Evolutionary conservation across 2,329 filamentous ascomycete genomes (phyloP).

Genomic region (Purpureocillium lavendulum): DNA sequence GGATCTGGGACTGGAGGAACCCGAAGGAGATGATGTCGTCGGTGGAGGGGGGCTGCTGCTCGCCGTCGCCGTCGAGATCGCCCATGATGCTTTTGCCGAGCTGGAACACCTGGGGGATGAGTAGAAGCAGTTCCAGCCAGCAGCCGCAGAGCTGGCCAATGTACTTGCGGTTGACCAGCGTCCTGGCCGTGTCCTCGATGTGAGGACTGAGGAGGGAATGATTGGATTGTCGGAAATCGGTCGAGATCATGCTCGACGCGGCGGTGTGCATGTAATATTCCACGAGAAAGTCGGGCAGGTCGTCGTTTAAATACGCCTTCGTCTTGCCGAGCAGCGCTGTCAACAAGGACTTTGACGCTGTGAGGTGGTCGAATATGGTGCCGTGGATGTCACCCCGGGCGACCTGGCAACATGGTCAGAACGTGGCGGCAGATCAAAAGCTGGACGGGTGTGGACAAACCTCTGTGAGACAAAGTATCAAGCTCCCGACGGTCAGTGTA

Average conservation of each 20-base stretch:
- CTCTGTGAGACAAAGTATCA: constrained; percentile 38
- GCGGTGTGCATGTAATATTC: constrained; percentile 41
- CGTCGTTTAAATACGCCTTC: constrained; percentile 21
- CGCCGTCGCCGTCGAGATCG: constrained; percentile 14
- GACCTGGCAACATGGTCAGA: constrained; percentile 11
- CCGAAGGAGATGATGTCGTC: constrained; percentile 35
- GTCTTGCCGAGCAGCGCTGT: constrained; percentile 24
- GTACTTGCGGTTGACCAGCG: constrained; percentile 21
- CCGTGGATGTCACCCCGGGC: constrained; percentile 36
- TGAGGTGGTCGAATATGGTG: constrained; percentile 35
- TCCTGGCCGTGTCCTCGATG: constrained; percentile 20
- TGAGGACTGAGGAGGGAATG: constrained; percentile 21
- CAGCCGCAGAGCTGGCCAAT: constrained; percentile 28
- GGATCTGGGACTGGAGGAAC: constrained; percentile 30
- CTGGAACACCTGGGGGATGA: constrained; percentile 31
- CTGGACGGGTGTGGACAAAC: constrained; percentile 16
- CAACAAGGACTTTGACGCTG: constrained; percentile 32
- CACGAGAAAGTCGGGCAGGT: constrained; percentile 34
- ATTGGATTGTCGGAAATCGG: constrained; percentile 18
- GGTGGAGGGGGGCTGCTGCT: constrained; percentile 18
- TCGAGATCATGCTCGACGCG: constrained; percentile 37
- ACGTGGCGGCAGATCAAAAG: no score
- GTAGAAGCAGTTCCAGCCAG: constrained; percentile 28
- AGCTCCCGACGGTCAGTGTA: constrained; percentile 32
- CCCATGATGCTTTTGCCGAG: constrained; percentile 30